These are phyloP conservation scores for Alliaria petiolata DNA, from an alignment of 345 rosid genomes.

Conservation along the genomic window DNA sequence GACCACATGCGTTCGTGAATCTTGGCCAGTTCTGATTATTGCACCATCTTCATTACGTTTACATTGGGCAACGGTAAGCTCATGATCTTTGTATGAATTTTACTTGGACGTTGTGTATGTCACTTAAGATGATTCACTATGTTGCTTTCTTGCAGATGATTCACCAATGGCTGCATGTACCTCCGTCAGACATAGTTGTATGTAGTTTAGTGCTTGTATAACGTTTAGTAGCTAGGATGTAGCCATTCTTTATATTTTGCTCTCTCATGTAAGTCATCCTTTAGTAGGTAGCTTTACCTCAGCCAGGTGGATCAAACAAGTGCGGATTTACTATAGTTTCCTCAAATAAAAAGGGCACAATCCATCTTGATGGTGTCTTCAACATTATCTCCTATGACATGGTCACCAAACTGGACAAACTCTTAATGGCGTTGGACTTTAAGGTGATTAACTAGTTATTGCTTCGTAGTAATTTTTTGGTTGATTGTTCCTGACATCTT, in stretches of 20 bases:
- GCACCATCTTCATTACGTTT: constrained; percentile 89
- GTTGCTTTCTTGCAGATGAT: constrained; percentile 62
- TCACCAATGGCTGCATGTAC: constrained; percentile 87
- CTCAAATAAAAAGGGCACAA: constrained; percentile 50
- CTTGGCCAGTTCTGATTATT: constrained; percentile 93
- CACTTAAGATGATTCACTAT: constrained; percentile 5
- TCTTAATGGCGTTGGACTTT: constrained; percentile 58
- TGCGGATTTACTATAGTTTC: constrained; percentile 65
- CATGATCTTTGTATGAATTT: neutral
- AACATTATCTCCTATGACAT: constrained; percentile 83
- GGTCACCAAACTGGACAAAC: constrained; percentile 67
- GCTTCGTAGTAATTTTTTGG: neutral
- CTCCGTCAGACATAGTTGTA: constrained; percentile 93
- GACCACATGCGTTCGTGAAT: constrained; percentile 64
- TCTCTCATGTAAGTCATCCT: constrained; percentile 21
- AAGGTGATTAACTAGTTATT: too few relatives aligned
- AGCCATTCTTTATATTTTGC: neutral
- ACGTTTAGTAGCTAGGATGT: neutral
- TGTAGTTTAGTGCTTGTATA: constrained; percentile 25
- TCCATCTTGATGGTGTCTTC: constrained; percentile 86
- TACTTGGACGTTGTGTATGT: constrained; percentile 3
- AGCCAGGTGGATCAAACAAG: constrained; percentile 79
- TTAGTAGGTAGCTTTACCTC: constrained; percentile 81
- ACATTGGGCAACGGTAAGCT: constrained; percentile 94
- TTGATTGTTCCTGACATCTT: constrained; percentile 9